These are phyloP conservation scores for Amylostereum chailletii DNA, from an alignment of 1,284 basidiomycete species.

Conservation along the genomic window DNA sequence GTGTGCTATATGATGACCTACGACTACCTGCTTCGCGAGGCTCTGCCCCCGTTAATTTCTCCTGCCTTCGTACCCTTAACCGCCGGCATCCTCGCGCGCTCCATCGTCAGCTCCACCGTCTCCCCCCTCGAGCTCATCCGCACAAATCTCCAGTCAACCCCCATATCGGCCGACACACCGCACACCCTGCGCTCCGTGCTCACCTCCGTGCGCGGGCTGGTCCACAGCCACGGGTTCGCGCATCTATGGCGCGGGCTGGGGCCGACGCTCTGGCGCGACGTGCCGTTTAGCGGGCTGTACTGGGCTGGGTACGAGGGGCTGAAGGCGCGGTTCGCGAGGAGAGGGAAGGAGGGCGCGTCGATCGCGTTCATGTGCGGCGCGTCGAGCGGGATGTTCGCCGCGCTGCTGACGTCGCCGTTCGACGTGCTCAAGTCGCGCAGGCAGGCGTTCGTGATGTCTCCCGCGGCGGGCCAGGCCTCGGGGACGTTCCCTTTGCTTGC, in stretches of 20 bases:
- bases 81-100: conserved; percentile 79
- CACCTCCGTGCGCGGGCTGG: conserved; percentile 51
- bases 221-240: conserved; percentile 53
- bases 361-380: conserved; percentile 83
- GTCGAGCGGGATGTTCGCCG: conserved; percentile 73
- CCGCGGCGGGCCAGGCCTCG: conserved; percentile 26
- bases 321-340: conserved; percentile 45
- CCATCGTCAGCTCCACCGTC: conserved; percentile 70
- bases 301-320: conserved; percentile 74
- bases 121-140: conserved; percentile 93
- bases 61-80: conserved; percentile 65
- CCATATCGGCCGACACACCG: conserved; percentile 53
- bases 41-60: conserved; percentile 50
- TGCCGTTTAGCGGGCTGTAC: conserved; percentile 93
- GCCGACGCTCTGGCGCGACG: conserved; percentile 92
- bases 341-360: conserved; percentile 54
- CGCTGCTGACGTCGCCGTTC: conserved; percentile 89
- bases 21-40: conserved; percentile 72
- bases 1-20: conserved; percentile 91
- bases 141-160: conserved; percentile 89
- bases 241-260: conserved; percentile 88
- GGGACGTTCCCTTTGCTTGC: conserved; percentile 55
- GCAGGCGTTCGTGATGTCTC: conserved; percentile 65
- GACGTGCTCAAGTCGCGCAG: conserved; percentile 94
- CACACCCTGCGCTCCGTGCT: conserved; percentile 70